Conservation (phyloP, 2,329 filamentous ascomycete genomes). For the Penicillium sp. region DNA sequence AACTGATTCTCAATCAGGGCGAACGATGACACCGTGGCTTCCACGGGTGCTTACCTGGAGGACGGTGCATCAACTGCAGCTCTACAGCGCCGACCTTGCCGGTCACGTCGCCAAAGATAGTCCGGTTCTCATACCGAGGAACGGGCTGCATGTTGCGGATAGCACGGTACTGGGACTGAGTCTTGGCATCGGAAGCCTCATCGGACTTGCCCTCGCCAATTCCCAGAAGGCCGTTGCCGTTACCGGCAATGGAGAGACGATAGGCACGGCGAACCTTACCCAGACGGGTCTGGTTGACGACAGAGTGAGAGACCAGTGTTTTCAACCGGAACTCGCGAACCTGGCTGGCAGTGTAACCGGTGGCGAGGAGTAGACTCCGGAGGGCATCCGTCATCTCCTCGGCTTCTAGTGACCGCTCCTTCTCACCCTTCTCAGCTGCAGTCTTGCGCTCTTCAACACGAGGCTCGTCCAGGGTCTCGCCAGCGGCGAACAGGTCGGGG, state of each 20-base stretch:
- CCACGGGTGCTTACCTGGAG: slow-evolving; percentile 61
- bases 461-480: slow-evolving; percentile 30
- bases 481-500: slow-evolving; percentile 47
- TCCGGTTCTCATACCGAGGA: slow-evolving; percentile 81
- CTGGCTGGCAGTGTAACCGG: slow-evolving; percentile 47
- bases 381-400: slow-evolving; percentile 37
- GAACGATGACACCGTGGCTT: too few relatives aligned
- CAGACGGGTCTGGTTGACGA: slow-evolving; percentile 90
- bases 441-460: slow-evolving; percentile 21
- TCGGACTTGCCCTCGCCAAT: slow-evolving; percentile 85
- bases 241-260: slow-evolving; percentile 75
- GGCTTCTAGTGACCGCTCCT: slow-evolving; percentile 23
- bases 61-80: slow-evolving; percentile 72
- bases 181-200: slow-evolving; percentile 60
- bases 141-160: slow-evolving; percentile 93
- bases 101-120: slow-evolving; percentile 78
- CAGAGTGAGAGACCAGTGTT: slow-evolving; percentile 64
- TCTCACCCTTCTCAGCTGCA: slow-evolving; percentile 24
- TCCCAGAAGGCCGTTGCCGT: slow-evolving; percentile 77
- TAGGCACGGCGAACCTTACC: slow-evolving; percentile 81
- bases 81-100: slow-evolving; percentile 84
- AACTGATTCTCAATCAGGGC: slow-evolving; percentile 24
- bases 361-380: slow-evolving; percentile 51
- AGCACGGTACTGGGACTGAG: slow-evolving; percentile 72
- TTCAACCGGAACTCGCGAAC: slow-evolving; percentile 58